Percentiles rank a stretch among this genome's conserved stretches.
Evolutionary conservation across 1,284 basidiomycete species (phyloP).

Genomic region (Cystobasidium sp.): DNA sequence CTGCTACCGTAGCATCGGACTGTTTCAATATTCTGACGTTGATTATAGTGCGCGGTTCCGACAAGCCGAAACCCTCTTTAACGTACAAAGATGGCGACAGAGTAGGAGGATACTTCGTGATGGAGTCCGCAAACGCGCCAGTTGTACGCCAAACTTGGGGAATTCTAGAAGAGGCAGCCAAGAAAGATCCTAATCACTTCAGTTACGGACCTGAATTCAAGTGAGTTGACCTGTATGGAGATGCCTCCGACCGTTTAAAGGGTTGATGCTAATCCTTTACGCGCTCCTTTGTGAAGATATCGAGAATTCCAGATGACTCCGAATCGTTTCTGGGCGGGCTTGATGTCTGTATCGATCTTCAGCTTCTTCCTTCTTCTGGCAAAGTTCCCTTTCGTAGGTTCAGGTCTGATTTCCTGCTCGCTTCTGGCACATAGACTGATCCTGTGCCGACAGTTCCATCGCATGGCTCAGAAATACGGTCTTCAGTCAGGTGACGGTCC

Average conservation of each 20-base stretch:
- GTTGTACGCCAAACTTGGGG: conserved; percentile 53
- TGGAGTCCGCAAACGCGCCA: conserved; percentile 48
- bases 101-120: conserved; percentile 48
- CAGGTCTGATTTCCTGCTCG: neutral
- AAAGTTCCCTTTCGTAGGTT: conserved; percentile 26
- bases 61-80: neutral
- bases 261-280: neutral
- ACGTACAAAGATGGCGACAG: conserved; percentile 21
- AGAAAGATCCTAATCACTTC: conserved; percentile 18
- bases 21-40: neutral
- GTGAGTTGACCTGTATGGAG: neutral
- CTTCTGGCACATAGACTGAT: neutral
- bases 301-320: conserved; percentile 44
- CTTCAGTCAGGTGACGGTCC: conserved; percentile 52
- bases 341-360: conserved; percentile 51
- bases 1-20: neutral
- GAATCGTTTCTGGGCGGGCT: conserved; percentile 47
- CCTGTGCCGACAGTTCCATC: conserved; percentile 46
- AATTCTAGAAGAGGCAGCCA: conserved; percentile 48
- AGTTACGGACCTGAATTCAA: conserved; percentile 41
- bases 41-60: conserved; percentile 7
- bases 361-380: conserved; percentile 5
- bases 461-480: conserved; percentile 47
- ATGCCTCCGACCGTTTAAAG: neutral
- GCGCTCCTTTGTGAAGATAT: conserved; percentile 37